Conservation (phyloP, 805 yeast genomes). For the Ogataea saltuana region DNA sequence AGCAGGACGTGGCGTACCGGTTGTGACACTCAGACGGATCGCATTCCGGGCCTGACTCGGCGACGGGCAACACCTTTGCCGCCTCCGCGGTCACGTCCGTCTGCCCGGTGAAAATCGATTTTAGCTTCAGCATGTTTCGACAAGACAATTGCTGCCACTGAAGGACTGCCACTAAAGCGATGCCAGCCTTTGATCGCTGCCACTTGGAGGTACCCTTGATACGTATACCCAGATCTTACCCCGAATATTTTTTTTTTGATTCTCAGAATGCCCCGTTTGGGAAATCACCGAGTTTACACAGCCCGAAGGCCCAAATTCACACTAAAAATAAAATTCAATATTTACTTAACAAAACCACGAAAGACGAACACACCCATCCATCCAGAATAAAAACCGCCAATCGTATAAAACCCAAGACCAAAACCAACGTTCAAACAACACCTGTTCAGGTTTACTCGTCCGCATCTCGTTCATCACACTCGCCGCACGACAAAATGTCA, state of each 20-base stretch:
- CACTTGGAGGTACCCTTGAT: too few species aligned
- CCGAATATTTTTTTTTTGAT: slow-evolving; percentile 1
- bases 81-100: slow-evolving; percentile 32
- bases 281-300: neutral
- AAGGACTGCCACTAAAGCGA: too few species aligned
- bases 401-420: too few species aligned
- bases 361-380: too few species aligned
- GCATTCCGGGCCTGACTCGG: slow-evolving; percentile 57
- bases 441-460: neutral
- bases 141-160: too few species aligned
- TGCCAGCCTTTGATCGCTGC: too few species aligned
- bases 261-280: neutral
- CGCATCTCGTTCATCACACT: slow-evolving; percentile 16
- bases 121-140: slow-evolving; percentile 30
- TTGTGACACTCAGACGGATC: slow-evolving; percentile 46
- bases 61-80: slow-evolving; percentile 41
- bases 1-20: slow-evolving; percentile 26
- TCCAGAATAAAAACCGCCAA: too few species aligned
- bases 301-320: too few species aligned
- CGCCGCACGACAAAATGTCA: slow-evolving; percentile 28
- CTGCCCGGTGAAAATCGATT: slow-evolving; percentile 12
- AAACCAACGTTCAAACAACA: slow-evolving; percentile 1
- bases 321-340: too few species aligned
- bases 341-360: too few species aligned
- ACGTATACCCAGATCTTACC: too few species aligned